A percentile compares a stretch with the other conserved stretches of the same genome.
These are phyloP conservation scores for Boletus rubroflammeus DNA, from an alignment of 768 basidiomycete species.

Conservation along the genomic window DNA sequence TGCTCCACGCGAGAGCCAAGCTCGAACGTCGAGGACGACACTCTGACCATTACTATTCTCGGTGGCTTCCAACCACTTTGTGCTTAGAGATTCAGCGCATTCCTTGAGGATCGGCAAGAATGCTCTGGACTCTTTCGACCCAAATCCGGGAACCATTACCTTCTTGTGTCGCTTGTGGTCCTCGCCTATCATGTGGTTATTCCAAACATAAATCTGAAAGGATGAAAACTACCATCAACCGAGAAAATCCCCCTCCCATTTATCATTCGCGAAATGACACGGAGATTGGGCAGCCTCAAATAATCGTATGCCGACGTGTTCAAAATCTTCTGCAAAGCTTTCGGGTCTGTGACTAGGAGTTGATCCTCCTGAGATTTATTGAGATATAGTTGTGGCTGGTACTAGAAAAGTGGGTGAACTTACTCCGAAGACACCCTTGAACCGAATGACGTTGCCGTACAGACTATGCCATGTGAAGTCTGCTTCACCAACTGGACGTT, in stretches of 20 bases:
- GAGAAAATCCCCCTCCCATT: conserved; percentile 36
- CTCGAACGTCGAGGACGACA: conserved; percentile 15
- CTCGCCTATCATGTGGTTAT: conserved; percentile 24
- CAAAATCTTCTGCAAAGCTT: conserved; percentile 39
- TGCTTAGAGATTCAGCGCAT: conserved; percentile 20
- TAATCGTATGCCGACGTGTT: conserved; percentile 43
- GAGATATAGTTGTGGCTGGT: conserved; percentile 6
- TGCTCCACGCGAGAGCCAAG: conserved; percentile 38
- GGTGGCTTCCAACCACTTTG: conserved; percentile 19
- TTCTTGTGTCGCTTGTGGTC: conserved; percentile 51
- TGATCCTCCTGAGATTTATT: conserved; percentile 37
- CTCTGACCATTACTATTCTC: neutral
- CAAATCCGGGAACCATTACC: conserved; percentile 54
- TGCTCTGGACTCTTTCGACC: conserved; percentile 45
- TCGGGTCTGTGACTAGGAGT: conserved; percentile 44
- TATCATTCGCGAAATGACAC: conserved; percentile 4
- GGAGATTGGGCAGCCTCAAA: conserved; percentile 30
- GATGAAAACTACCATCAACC: conserved; percentile 34
- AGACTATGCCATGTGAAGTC: conserved; percentile 30
- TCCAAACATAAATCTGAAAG: conserved; percentile 4
- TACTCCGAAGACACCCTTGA: conserved; percentile 25
- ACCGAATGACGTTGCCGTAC: conserved; percentile 26
- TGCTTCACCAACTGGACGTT: conserved; percentile 23
- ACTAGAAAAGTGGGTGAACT: neutral
- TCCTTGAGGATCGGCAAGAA: conserved; percentile 48